Percentiles rank a stretch among this genome's conserved stretches.
Evolutionary conservation across 1,284 basidiomycete species (phyloP).

Genomic region (Ustilago tritici): DNA sequence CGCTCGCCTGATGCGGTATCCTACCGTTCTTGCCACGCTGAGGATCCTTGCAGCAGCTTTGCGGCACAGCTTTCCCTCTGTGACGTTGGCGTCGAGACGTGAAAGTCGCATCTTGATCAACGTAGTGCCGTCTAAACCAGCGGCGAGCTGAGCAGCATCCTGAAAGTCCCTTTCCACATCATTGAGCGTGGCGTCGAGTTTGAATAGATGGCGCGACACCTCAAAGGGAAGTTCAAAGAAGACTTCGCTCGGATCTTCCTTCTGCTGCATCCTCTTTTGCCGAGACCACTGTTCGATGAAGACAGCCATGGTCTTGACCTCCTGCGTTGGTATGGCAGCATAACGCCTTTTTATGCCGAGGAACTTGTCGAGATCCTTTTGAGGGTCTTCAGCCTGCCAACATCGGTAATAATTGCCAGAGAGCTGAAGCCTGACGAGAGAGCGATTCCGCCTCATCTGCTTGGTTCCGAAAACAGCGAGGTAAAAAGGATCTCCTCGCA

Average conservation of each 20-base stretch:
- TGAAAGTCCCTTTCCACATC: slow-evolving; percentile 34
- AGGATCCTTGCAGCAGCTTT: slow-evolving; percentile 16
- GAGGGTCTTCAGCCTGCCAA: slow-evolving; percentile 9
- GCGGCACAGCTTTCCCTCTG: not conserved
- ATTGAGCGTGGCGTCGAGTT: slow-evolving; percentile 17
- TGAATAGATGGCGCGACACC: slow-evolving; percentile 13
- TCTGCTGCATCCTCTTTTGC: not conserved
- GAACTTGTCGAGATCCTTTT: slow-evolving; percentile 8
- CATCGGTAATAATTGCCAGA: slow-evolving; percentile 5
- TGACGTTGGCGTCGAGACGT: not conserved
- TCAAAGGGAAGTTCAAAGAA: slow-evolving; percentile 14
- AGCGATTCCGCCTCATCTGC: slow-evolving; percentile 11
- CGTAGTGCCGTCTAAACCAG: slow-evolving; percentile 4
- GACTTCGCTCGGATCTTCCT: not conserved
- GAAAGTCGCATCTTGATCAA: not conserved
- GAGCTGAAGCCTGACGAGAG: slow-evolving; percentile 4
- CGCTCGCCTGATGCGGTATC: slow-evolving; percentile 16
- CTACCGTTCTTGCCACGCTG: slow-evolving; percentile 20
- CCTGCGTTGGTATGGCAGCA: slow-evolving; percentile 7
- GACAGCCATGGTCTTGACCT: not conserved
- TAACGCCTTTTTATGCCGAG: slow-evolving; percentile 16
- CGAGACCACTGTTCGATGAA: slow-evolving; percentile 13
- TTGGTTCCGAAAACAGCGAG: not conserved
- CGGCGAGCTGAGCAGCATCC: slow-evolving; percentile 18
- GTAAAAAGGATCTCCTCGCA: slow-evolving; percentile 3